Conservation (phyloP, 805 yeast genomes). For the Candida xyloterini region DNA sequence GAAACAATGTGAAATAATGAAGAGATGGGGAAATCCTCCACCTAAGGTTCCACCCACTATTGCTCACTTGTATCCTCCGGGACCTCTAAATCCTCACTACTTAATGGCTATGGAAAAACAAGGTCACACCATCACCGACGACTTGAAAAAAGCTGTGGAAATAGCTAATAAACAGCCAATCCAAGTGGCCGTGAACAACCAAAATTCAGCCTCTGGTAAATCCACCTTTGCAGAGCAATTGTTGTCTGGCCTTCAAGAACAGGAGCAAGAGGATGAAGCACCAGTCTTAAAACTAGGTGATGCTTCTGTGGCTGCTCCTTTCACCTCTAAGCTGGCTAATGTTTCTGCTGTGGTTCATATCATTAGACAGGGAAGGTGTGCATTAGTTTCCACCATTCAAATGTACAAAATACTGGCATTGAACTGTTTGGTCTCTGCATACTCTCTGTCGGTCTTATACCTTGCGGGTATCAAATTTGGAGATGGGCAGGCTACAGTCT, state of each 20-base stretch:
- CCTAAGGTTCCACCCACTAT: conserved; percentile 83
- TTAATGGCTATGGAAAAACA: conserved; percentile 79
- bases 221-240: conserved; percentile 61
- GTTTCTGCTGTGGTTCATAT: conserved; percentile 92
- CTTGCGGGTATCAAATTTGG: conserved; percentile 98
- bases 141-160: conserved; percentile 58
- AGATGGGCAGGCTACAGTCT: conserved; percentile 95
- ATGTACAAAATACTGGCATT: conserved; percentile 97
- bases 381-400: conserved; percentile 94
- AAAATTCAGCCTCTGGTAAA: conserved; percentile 32
- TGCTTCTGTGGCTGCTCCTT: conserved; percentile 99
- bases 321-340: conserved; percentile 89
- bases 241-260: conserved; percentile 49
- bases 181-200: conserved; percentile 10
- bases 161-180: conserved; percentile 38
- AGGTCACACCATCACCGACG: conserved; percentile 78
- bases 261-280: conserved; percentile 71
- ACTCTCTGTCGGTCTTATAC: conserved; percentile 88
- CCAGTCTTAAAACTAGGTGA: conserved; percentile 95
- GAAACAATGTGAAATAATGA: conserved; percentile 78
- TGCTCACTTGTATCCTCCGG: conserved; percentile 96
- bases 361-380: conserved; percentile 97
- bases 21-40: conserved; percentile 76
- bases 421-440: conserved; percentile 95
- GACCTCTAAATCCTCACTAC: conserved; percentile 85